A percentile compares a stretch with the other conserved stretches of the same genome.
Evolutionary conservation across 768 basidiomycete species (phyloP).

Genomic region (Mycena vulgaris): DNA sequence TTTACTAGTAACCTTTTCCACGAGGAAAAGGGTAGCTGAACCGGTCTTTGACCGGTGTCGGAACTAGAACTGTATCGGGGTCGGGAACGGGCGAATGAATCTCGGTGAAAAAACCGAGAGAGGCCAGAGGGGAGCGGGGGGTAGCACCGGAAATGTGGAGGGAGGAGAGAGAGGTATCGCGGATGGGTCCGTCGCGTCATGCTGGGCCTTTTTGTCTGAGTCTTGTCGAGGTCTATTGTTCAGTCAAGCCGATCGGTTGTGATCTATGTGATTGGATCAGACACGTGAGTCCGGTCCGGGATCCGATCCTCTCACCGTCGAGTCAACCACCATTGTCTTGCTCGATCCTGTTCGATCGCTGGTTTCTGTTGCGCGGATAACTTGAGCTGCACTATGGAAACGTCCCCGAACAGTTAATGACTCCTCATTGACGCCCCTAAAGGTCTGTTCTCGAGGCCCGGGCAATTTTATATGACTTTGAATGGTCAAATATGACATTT

Average conservation of each 20-base stretch:
- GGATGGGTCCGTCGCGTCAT: conserved; percentile 7
- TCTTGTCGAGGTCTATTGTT: not conserved
- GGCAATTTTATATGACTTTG: no score
- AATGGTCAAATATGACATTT: no score
- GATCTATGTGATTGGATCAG: not conserved
- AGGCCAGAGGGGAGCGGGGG: conserved; percentile 4
- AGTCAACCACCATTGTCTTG: no score
- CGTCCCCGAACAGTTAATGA: no score
- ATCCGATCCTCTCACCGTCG: no score
- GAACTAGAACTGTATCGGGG: not conserved
- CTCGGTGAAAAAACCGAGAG: not conserved
- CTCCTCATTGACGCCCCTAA: no score
- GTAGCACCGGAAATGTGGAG: conserved; percentile 8
- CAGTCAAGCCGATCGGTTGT: not conserved
- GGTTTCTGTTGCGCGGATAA: no score
- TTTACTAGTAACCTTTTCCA: not conserved
- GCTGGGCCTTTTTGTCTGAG: conserved; percentile 3
- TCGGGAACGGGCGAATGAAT: not conserved
- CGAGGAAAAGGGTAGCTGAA: not conserved
- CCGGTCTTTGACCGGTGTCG: conserved; percentile 12
- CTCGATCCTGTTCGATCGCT: no score
- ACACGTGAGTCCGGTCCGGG: not conserved
- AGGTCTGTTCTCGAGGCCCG: no score
- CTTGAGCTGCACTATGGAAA: no score
- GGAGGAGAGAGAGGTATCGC: conserved; percentile 27